Evolutionary conservation across 352 stramenopile genomes (phyloP), one percentile per base, ranked within the genome.

Genomic region (Pythium aphanidermatum): DNA sequence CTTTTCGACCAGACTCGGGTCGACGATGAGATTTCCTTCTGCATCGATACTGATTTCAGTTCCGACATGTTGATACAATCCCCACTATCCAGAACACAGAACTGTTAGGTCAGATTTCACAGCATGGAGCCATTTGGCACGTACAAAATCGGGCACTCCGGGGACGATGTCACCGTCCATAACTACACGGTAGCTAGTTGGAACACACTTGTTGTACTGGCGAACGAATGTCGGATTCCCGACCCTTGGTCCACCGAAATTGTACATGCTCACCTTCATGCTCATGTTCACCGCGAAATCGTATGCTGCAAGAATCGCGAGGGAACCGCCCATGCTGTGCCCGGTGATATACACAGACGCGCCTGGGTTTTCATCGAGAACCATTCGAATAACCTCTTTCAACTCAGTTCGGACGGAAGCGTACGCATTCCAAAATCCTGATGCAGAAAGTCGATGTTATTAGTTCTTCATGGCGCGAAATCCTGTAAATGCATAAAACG

Each of bases 261-360:
- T 96, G 58, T 93, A 95, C 83, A 96, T 93, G 52, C 65, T 77
- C 41, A 95, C 72, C 55, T 80, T 72, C 64, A 90, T 88, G 54
- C 58, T 88, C 51, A 90, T 88, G 57, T 89, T 88, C 39, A 87
- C 74, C 2, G 79, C 78, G 14, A 92, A 62, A 48, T 95, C 83
- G 51, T 93, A 92, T 4, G 81, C 83, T 23, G 77, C 83, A 14
- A 98, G 60, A 12, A 95, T 82, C 0, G 93, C 87, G 20, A 98
- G 63, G 4, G 86, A 84, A 10, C 86, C 93, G 17, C 93, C 93
- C 55, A 98, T 83, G 38, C 77, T 95, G 61, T 98, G 92, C 0
- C 93, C 93, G 10, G 87, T 96, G 10, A 97, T 59, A 55, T 95
- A 97, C 8, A 98, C 70, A 5, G 66, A 81, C n/a, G 88, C 65